These are phyloP conservation scores for Oryza punctata DNA, from an alignment of 176 grass and related monocot genomes.

Conservation along the genomic window DNA sequence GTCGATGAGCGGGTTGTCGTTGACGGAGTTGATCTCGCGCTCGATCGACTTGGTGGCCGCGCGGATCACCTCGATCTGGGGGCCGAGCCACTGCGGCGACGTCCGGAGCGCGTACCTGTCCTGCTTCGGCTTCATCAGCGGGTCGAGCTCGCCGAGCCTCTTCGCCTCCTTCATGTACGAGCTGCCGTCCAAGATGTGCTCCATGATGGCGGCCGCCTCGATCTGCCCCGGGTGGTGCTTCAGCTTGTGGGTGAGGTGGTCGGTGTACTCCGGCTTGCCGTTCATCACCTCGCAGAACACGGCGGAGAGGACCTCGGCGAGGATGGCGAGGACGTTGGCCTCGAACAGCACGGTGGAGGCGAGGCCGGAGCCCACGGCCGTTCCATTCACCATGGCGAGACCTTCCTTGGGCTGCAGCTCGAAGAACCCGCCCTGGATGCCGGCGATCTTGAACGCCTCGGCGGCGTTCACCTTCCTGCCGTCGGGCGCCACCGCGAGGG, in stretches of 20 bases:
- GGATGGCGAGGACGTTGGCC: conserved; percentile 65
- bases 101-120: conserved; percentile 93
- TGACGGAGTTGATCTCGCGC: conserved; percentile 99
- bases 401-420: conserved; percentile 79
- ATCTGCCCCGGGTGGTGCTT: conserved; percentile 67
- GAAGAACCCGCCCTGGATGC: conserved; percentile 58
- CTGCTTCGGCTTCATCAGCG: conserved; percentile 90
- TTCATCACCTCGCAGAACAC: conserved; percentile 21
- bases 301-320: conserved; percentile 45
- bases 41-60: conserved; percentile 86
- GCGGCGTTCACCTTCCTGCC: conserved; percentile 49
- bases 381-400: conserved; percentile 85
- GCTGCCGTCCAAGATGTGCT: conserved; percentile 85
- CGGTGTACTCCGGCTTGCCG: conserved; percentile 22
- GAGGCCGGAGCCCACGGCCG: conserved; percentile 78
- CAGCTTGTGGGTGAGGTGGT: conserved; percentile 35
- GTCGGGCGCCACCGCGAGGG: conserved; percentile 45
- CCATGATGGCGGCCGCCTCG: conserved; percentile 90
- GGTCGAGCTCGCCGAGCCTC: conserved; percentile 83
- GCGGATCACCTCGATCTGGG: conserved; percentile 88
- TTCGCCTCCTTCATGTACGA: conserved; percentile 83
- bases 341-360: conserved; percentile 81
- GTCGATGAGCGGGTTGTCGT: conserved; percentile 95
- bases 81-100: conserved; percentile 92
- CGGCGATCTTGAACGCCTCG: conserved; percentile 59